These are phyloP conservation scores for Camellia sinensis DNA, from an alignment of 148 eudicot species.

Conservation along the genomic window DNA sequence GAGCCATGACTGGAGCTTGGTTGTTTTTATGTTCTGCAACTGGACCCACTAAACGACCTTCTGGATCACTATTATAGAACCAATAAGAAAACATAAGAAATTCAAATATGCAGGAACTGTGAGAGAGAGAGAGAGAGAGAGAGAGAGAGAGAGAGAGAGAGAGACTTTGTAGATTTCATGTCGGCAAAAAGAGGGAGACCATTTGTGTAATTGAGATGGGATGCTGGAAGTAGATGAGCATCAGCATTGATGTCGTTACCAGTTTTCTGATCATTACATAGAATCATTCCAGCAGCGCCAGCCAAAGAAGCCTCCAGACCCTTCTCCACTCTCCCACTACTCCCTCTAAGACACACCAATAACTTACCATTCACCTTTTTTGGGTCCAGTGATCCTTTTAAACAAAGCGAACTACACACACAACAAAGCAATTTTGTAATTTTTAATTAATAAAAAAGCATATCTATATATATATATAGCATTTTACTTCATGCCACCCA, in stretches of 20 bases:
- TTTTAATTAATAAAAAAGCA: no score
- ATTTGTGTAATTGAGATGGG: conserved; percentile 48
- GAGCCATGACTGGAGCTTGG: conserved; percentile 62
- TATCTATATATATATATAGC: no score
- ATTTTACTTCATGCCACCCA: no score
- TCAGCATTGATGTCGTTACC: conserved; percentile 49
- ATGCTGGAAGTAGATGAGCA: conserved; percentile 54
- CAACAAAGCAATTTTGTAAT: not conserved
- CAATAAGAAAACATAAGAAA: not conserved
- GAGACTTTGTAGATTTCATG: conserved; percentile 44
- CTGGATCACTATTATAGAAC: conserved; percentile 22
- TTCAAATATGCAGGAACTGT: not conserved
- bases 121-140: not conserved
- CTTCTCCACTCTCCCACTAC: conserved; percentile 39
- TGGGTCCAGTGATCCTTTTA: conserved; percentile 40
- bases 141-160: conserved; percentile 11
- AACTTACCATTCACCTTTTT: conserved; percentile 65
- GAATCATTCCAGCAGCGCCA: conserved; percentile 71
- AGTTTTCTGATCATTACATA: conserved; percentile 39
- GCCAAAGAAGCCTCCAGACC: conserved; percentile 40
- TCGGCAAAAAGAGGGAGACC: conserved; percentile 42
- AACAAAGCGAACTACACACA: conserved; percentile 34
- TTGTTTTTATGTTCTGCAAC: conserved; percentile 15
- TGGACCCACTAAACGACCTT: conserved; percentile 34
- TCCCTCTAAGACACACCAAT: conserved; percentile 60